Evolutionary conservation across 2,329 filamentous ascomycete species (phyloP), one percentile per base, ranked within the genome.

Genomic region (Colletotrichum graminicola): DNA sequence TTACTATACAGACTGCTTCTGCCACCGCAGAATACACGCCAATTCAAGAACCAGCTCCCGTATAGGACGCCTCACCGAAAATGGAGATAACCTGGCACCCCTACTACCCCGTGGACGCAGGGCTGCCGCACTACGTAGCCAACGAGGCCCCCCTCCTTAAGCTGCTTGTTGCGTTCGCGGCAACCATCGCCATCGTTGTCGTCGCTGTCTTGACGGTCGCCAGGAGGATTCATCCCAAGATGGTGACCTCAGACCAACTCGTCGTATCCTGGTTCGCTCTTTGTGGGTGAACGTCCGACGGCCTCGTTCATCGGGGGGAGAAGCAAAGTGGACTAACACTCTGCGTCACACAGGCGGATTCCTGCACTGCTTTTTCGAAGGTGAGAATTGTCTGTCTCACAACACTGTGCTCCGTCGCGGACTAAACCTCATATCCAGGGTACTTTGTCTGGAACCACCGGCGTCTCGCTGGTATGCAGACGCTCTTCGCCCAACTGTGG

Each of bases 401-500:
- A 10, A n/a, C 11, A 34, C 32, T 39, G 4, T 14, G 6, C 54
- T n/a, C 16, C 14, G 2, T 55, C 39, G 63, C 34, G 18, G 26
- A 54, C 23, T 62, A 2, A 67, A 12, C 23, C 11, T 5, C 16
- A 7, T 41, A 10, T 1, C 18, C 54, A 91, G 89, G 91, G 47
- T 97, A 97, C 80, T 97, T 94, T 78, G 86, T 94, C 73, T 80
- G 88, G 74, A 90, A 95, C 78, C 92, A 93, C 79, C 81, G 84
- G 29, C 84, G 82, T 32, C 86, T 97, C 79, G 89, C 90, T 0
- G 84, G 87, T 14, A 89, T 89, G 71, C 91, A 94, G 78, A 90
- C 91, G 66, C 82, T 96, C 10, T 92, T 95, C 67, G 93, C 92
- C 3, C 94, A 97, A 83, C 85, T 97, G 55, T 97, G 94, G 94